A percentile compares a stretch with the other conserved stretches of the same genome.
phyloP scores from a whole-genome alignment of 768 basidiomycete genomes.

The Podaxis mareebaensis region DNA sequence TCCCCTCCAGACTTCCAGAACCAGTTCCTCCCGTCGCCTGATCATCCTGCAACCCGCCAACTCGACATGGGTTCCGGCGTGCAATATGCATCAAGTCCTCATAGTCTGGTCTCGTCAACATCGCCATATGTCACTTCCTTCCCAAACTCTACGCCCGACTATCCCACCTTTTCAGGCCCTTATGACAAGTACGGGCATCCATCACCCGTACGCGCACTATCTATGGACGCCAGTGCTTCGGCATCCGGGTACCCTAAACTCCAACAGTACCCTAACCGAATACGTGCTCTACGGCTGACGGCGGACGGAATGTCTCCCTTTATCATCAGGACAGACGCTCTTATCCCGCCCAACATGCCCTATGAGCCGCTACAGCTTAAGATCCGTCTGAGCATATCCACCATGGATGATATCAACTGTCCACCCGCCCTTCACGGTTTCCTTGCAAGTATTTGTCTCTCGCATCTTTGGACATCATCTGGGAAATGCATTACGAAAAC shows the following conservation, averaged over 20 bases:
- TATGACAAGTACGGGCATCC: conserved; percentile 12
- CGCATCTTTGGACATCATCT: conserved; percentile 49
- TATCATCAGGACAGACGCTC: conserved; percentile 57
- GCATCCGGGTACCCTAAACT: conserved; percentile 18
- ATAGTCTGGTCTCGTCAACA: conserved; percentile 2
- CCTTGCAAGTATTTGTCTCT: conserved; percentile 55
- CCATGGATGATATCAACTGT: conserved; percentile 51
- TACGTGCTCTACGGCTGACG: conserved; percentile 50
- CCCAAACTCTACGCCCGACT: conserved; percentile 3
- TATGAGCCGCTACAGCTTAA: conserved; percentile 38
- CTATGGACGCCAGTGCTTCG: conserved; percentile 41
- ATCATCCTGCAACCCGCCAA: conserved; percentile 31
- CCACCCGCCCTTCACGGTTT: conserved; percentile 67
- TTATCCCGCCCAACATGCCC: conserved; percentile 26
- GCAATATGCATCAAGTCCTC: conserved; percentile 3
- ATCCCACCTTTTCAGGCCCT: conserved; percentile 3
- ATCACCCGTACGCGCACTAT: conserved; percentile 5
- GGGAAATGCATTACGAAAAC: conserved; percentile 68
- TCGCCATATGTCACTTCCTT: conserved; percentile 11
- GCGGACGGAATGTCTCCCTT: conserved; percentile 73
- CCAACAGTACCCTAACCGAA: conserved; percentile 27
- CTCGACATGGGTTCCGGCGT: conserved; percentile 9
- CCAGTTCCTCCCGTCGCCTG: conserved; percentile 49
- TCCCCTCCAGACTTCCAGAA: conserved; percentile 45
- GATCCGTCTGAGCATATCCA: conserved; percentile 57